A percentile compares a stretch with the other conserved stretches of the same genome.
Conservation (phyloP, 768 basidiomycete genomes). For the Multifurca ochricompacta region DNA sequence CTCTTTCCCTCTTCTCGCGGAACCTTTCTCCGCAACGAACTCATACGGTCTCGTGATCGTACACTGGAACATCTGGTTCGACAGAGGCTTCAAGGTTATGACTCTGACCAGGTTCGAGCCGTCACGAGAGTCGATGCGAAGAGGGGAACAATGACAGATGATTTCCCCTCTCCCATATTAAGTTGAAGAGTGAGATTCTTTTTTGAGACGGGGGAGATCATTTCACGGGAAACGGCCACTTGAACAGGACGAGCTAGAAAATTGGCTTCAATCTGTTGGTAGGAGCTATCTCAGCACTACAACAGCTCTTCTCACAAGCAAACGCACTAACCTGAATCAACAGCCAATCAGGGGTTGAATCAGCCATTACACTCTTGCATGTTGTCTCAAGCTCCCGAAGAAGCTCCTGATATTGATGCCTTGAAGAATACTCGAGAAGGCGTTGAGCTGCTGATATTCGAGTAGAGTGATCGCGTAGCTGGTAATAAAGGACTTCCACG, state of each 20-base stretch:
- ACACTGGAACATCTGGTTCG: slow-evolving; percentile 43
- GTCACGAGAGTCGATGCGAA: slow-evolving; percentile 33
- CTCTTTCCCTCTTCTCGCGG: too few relatives aligned
- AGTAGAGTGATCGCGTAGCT: background rate
- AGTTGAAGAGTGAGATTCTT: slow-evolving; percentile 39
- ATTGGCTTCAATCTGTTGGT: slow-evolving; percentile 37
- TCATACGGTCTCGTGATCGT: too few relatives aligned
- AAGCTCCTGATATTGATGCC: background rate
- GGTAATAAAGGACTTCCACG: background rate
- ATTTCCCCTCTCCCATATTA: slow-evolving; percentile 55
- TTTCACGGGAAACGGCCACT: slow-evolving; percentile 34
- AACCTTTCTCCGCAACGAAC: too few relatives aligned
- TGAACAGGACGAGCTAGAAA: slow-evolving; percentile 39
- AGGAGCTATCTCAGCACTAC: background rate
- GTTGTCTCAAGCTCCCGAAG: background rate
- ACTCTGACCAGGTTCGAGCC: slow-evolving; percentile 39
- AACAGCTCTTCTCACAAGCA: too few relatives aligned
- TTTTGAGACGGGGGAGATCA: slow-evolving; percentile 35
- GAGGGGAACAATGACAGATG: slow-evolving; percentile 45
- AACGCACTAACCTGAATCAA: slow-evolving; percentile 10
- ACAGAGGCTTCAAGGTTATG: slow-evolving; percentile 42
- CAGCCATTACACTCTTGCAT: background rate
- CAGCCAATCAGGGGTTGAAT: slow-evolving; percentile 7
- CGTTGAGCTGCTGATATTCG: slow-evolving; percentile 6
- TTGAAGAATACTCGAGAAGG: slow-evolving; percentile 1